These are phyloP conservation scores for Spergularia marina DNA, from an alignment of 148 eudicot species.

Conservation along the genomic window DNA sequence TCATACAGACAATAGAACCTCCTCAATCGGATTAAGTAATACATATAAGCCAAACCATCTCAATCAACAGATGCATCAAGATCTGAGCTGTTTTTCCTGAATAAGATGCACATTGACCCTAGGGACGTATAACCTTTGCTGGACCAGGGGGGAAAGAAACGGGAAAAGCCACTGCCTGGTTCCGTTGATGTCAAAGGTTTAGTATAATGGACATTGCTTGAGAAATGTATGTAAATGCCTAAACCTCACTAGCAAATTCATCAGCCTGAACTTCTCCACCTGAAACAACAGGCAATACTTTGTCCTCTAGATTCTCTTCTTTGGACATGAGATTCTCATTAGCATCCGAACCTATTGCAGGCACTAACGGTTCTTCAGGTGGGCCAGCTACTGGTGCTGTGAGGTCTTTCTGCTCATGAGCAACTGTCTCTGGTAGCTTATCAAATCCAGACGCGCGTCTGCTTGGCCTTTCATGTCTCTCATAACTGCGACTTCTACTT, in stretches of 20 bases:
- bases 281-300: conserved; percentile 5
- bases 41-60: background rate
- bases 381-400: conserved; percentile 22
- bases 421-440: conserved; percentile 17
- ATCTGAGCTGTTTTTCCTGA: background rate
- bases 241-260: conserved; percentile 9
- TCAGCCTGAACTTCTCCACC: conserved; percentile 11
- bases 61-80: background rate
- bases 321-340: background rate
- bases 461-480: conserved; percentile 46
- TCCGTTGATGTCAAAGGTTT: background rate
- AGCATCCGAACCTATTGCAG: background rate
- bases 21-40: background rate
- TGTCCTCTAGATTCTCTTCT: conserved; percentile 7
- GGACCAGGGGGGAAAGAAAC: background rate
- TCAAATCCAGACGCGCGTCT: conserved; percentile 31
- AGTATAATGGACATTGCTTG: background rate
- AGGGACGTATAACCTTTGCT: background rate
- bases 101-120: background rate
- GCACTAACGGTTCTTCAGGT: conserved; percentile 10
- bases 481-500: conserved; percentile 38
- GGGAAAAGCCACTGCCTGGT: background rate
- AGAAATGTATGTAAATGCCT: background rate
- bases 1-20: no score
- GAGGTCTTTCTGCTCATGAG: conserved; percentile 50